Percentiles rank a stretch among this genome's conserved stretches.
Conservation (phyloP, 768 basidiomycete species). For the Tylopilus vinaceipallidus region DNA sequence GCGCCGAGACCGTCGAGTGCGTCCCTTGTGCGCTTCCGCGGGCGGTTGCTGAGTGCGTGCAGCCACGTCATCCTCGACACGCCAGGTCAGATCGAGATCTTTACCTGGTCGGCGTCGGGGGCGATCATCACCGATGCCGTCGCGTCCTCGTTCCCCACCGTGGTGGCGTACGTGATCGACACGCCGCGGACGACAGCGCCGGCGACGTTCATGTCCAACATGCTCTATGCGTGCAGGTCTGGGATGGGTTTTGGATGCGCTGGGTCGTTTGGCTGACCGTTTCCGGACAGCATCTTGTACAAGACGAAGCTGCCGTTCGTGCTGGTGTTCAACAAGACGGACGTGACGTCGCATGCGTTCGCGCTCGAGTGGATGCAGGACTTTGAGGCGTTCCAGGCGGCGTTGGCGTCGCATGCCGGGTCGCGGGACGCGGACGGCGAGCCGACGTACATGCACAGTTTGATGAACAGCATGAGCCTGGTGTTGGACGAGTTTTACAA, state of each 20-base stretch:
- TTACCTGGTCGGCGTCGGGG: constrained; percentile 99
- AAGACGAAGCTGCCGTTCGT: constrained; percentile 98
- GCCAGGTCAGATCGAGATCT: constrained; percentile 99
- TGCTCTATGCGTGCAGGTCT: constrained; percentile 97
- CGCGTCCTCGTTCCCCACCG: constrained; percentile 89
- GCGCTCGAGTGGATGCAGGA: constrained; percentile 98
- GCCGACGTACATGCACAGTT: constrained; percentile 95
- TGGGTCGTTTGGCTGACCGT: background rate
- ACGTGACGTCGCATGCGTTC: constrained; percentile 86
- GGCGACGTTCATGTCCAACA: constrained; percentile 99
- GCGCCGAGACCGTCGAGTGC: constrained; percentile 86
- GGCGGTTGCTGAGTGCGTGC: background rate
- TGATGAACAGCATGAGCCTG: constrained; percentile 99
- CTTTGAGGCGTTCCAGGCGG: constrained; percentile 92
- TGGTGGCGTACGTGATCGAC: constrained; percentile 96
- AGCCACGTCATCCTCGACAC: constrained; percentile 97
- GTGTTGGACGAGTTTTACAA: constrained; percentile 99
- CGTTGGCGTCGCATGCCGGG: constrained; percentile 68
- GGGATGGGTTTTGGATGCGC: constrained; percentile 4
- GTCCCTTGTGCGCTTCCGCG: constrained; percentile 26
- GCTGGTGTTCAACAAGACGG: constrained; percentile 98
- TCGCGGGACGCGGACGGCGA: constrained; percentile 80
- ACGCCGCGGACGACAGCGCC: constrained; percentile 93
- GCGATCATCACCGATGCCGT: constrained; percentile 98
- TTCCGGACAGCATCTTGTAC: constrained; percentile 75